These are phyloP conservation scores for Chalara sp. DNA, from an alignment of 2,329 filamentous ascomycete species.

Conservation along the genomic window DNA sequence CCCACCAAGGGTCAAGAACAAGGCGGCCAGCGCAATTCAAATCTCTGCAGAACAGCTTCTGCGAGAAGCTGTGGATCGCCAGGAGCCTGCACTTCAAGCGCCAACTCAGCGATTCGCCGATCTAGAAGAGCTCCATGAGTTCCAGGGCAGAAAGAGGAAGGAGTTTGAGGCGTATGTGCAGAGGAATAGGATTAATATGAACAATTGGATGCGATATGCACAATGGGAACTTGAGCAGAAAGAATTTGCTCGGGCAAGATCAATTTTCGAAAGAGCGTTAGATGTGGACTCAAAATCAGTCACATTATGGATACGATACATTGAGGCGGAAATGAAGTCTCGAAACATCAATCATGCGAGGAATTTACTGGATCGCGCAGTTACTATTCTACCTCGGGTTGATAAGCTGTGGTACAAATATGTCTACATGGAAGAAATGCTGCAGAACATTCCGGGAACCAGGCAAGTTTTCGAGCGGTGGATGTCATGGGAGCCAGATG, in stretches of 20 bases:
- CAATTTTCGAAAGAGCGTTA: slow-evolving; percentile 89
- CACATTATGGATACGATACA: slow-evolving; percentile 84
- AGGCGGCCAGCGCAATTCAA: slow-evolving; percentile 83
- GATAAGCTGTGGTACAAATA: slow-evolving; percentile 99
- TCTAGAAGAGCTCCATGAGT: slow-evolving; percentile 95
- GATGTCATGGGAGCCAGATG: slow-evolving; percentile 98
- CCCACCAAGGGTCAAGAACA: slow-evolving; percentile 96
- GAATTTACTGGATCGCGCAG: slow-evolving; percentile 90
- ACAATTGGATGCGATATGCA: slow-evolving; percentile 98
- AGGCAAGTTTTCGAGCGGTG: slow-evolving; percentile 93
- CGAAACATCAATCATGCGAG: slow-evolving; percentile 95
- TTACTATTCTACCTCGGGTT: slow-evolving; percentile 81
- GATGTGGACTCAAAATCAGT: slow-evolving; percentile 87
- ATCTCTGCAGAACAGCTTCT: slow-evolving; percentile 97
- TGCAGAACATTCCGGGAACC: slow-evolving; percentile 88
- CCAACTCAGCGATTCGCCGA: slow-evolving; percentile 94
- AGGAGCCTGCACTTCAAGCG: slow-evolving; percentile 80
- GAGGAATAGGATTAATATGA: slow-evolving; percentile 90
- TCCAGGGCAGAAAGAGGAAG: slow-evolving; percentile 89
- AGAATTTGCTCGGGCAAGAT: slow-evolving; percentile 85
- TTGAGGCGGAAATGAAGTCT: slow-evolving; percentile 93
- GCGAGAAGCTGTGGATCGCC: slow-evolving; percentile 92
- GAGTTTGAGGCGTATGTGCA: slow-evolving; percentile 98
- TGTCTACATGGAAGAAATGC: slow-evolving; percentile 96
- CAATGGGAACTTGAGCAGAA: slow-evolving; percentile 98